A percentile compares a stretch with the other conserved stretches of the same genome.
phyloP scores from a whole-genome alignment of 768 basidiomycete species.

The Leccinellum albellum region DNA sequence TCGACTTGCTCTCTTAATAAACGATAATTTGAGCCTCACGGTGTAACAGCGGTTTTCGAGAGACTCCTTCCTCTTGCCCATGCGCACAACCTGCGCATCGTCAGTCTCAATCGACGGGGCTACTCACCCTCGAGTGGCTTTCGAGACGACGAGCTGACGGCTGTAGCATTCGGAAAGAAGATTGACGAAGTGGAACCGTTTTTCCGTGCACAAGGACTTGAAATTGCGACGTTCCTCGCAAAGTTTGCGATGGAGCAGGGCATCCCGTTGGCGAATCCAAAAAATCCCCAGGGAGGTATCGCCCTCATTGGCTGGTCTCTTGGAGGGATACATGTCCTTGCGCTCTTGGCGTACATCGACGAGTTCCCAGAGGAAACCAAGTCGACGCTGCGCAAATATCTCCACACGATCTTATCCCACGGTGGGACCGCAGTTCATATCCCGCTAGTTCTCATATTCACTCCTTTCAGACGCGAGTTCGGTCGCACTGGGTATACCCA shows the following conservation, averaged over 20 bases:
- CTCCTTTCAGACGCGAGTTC: slow-evolving; percentile 7
- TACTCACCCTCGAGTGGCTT: slow-evolving; percentile 27
- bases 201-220: slow-evolving; percentile 14
- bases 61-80: slow-evolving; percentile 23
- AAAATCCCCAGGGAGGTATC: slow-evolving; percentile 6
- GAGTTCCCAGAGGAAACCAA: slow-evolving; percentile 2
- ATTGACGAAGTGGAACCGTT: slow-evolving; percentile 13
- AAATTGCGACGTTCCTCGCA: slow-evolving; percentile 17
- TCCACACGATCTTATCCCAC: slow-evolving; percentile 18
- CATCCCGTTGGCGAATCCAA: slow-evolving; percentile 13
- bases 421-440: slow-evolving; percentile 7
- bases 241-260: slow-evolving; percentile 11
- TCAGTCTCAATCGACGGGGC: slow-evolving; percentile 26
- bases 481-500: slow-evolving; percentile 8
- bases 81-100: slow-evolving; percentile 19
- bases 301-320: slow-evolving; percentile 21
- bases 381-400: slow-evolving; percentile 12
- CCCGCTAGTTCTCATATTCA: not conserved
- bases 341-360: slow-evolving; percentile 16
- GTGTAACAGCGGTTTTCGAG: slow-evolving; percentile 6
- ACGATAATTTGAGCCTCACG: not conserved
- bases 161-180: slow-evolving; percentile 15
- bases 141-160: slow-evolving; percentile 4
- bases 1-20: not conserved
- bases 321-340: slow-evolving; percentile 7